These are phyloP conservation scores for Penicillium salamii DNA, from an alignment of 495 filamentous ascomycete genomes.

Conservation along the genomic window DNA sequence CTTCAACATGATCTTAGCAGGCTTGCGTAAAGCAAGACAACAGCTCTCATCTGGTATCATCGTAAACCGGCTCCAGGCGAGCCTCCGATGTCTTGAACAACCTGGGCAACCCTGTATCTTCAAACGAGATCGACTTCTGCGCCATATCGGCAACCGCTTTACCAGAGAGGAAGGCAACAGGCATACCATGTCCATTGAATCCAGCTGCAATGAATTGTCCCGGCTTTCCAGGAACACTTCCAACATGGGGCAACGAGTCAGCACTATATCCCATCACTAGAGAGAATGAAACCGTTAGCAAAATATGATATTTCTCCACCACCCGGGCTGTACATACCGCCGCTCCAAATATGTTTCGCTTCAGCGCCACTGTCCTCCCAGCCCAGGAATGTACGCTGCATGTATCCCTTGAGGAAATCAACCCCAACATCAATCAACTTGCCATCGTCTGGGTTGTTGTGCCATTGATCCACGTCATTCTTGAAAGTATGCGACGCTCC, in stretches of 20 bases:
- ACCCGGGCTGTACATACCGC: conserved; percentile 24
- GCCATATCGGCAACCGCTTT: conserved; percentile 50
- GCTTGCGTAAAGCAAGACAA: too few relatives aligned
- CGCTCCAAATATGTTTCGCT: conserved; percentile 50
- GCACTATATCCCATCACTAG: conserved; percentile 45
- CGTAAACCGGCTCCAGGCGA: conserved; percentile 18
- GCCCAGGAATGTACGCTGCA: conserved; percentile 47
- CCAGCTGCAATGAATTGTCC: conserved; percentile 50
- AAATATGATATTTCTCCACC: too few relatives aligned
- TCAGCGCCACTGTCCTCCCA: conserved; percentile 46
- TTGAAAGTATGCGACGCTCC: conserved; percentile 47
- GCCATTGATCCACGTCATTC: conserved; percentile 57
- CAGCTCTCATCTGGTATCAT: conserved; percentile 7
- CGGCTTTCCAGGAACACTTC: conserved; percentile 41
- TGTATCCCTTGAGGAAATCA: conserved; percentile 52
- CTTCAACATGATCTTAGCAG: too few relatives aligned
- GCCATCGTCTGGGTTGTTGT: conserved; percentile 45
- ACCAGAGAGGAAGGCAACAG: conserved; percentile 42
- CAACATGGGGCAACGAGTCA: conserved; percentile 49
- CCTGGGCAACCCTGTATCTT: conserved; percentile 37
- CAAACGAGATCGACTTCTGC: conserved; percentile 22
- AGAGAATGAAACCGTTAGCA: not conserved
- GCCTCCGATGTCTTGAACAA: conserved; percentile 37
- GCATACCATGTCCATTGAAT: conserved; percentile 59
- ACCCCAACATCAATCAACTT: conserved; percentile 57